Conservation (phyloP, 2,329 filamentous ascomycete species). For the Dothideomycetes sp. region DNA sequence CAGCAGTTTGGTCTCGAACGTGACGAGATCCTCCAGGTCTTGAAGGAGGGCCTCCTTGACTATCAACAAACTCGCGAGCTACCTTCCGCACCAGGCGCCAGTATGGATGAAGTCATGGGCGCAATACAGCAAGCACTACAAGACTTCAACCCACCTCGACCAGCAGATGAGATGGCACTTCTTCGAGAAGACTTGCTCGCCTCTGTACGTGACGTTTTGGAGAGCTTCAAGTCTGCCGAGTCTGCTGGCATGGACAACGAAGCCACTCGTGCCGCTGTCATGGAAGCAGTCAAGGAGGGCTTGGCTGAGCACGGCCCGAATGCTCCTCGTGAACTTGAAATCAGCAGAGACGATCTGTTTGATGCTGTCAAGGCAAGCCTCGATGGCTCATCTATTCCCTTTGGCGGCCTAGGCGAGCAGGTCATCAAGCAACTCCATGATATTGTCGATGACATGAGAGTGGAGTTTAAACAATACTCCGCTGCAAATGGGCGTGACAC, state of each 20-base stretch:
- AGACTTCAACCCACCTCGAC: conserved; percentile 63
- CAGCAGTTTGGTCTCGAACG: conserved; percentile 84
- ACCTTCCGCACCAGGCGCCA: conserved; percentile 29
- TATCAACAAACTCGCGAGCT: conserved; percentile 49
- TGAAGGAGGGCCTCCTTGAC: conserved; percentile 74
- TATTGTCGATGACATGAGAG: conserved; percentile 49
- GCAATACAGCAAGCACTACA: conserved; percentile 80
- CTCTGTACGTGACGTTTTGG: conserved; percentile 74
- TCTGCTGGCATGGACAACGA: conserved; percentile 30
- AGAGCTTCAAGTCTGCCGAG: conserved; percentile 56
- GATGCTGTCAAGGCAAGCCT: conserved; percentile 48
- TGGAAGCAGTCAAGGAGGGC: conserved; percentile 48
- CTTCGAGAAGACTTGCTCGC: conserved; percentile 75
- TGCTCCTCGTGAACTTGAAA: conserved; percentile 32
- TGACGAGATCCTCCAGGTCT: conserved; percentile 77
- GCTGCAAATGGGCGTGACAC: conserved; percentile 70
- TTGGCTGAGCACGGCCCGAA: conserved; percentile 36
- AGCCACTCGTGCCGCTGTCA: conserved; percentile 43
- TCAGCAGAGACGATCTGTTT: conserved; percentile 42
- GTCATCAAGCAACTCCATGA: conserved; percentile 50
- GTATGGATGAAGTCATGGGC: conserved; percentile 71
- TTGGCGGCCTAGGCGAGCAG: conserved; percentile 45
- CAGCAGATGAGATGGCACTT: conserved; percentile 57
- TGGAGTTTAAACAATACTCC: conserved; percentile 66
- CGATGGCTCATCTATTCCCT: conserved; percentile 40